These are phyloP conservation scores for Yamadazyma atmosphaerica DNA, from an alignment of 1,139 yeast species.

Conservation along the genomic window DNA sequence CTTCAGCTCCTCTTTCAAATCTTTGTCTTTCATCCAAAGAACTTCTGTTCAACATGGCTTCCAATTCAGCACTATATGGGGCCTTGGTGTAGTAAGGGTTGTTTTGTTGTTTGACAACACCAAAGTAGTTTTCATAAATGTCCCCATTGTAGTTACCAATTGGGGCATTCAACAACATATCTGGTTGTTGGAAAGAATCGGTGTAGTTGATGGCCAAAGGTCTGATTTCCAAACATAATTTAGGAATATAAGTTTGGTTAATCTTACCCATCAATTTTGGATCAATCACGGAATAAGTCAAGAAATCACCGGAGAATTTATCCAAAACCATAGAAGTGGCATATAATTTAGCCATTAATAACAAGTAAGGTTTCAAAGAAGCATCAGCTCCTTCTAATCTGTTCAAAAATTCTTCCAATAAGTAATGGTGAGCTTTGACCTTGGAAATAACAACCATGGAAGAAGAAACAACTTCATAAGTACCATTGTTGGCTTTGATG, in stretches of 20 bases:
- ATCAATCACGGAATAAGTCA: slow-evolving; percentile 60
- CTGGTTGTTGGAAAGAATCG: slow-evolving; percentile 88
- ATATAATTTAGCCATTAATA: slow-evolving; percentile 46
- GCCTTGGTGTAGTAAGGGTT: slow-evolving; percentile 59
- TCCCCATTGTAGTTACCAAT: slow-evolving; percentile 86
- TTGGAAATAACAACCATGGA: slow-evolving; percentile 58
- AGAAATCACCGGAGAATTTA: slow-evolving; percentile 72
- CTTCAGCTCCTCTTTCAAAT: slow-evolving; percentile 43
- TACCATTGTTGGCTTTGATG: slow-evolving; percentile 42
- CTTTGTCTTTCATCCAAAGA: slow-evolving; percentile 50
- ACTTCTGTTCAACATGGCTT: slow-evolving; percentile 54
- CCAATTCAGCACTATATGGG: slow-evolving; percentile 54
- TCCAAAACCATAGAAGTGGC: slow-evolving; percentile 71
- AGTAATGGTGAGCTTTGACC: slow-evolving; percentile 60
- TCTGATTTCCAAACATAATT: slow-evolving; percentile 53
- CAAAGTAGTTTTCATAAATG: slow-evolving; percentile 76
- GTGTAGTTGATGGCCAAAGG: slow-evolving; percentile 78
- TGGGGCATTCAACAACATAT: slow-evolving; percentile 81
- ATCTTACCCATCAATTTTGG: slow-evolving; percentile 46
- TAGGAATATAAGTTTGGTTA: slow-evolving; percentile 45
- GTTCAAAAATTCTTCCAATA: slow-evolving; percentile 43
- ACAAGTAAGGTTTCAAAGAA: slow-evolving; percentile 28
- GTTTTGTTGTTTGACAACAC: slow-evolving; percentile 49
- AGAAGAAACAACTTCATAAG: slow-evolving; percentile 57
- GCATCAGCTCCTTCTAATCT: slow-evolving; percentile 28